These are phyloP conservation scores for Beauveria scarabaeidicola DNA, from an alignment of 2,329 filamentous ascomycete species.

Conservation along the genomic window DNA sequence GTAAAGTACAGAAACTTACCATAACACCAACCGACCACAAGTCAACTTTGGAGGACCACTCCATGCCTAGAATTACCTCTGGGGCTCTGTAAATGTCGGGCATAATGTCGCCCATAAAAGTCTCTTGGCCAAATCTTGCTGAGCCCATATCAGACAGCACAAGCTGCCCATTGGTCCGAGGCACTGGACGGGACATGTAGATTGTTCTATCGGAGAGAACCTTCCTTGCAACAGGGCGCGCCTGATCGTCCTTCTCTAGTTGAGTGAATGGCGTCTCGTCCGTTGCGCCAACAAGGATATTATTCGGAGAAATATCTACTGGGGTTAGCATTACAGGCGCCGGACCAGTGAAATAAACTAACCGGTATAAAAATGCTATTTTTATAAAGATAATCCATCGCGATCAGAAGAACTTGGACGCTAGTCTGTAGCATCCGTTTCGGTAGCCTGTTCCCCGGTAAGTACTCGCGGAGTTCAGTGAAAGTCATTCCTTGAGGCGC, in stretches of 20 bases:
- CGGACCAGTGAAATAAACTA: not conserved
- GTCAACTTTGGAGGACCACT: slow-evolving; percentile 6
- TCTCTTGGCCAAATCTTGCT: not conserved
- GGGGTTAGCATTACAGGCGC: not conserved
- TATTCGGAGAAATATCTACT: not conserved
- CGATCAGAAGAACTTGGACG: not conserved
- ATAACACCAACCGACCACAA: slow-evolving; percentile 8
- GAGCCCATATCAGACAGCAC: not conserved
- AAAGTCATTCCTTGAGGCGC: not conserved
- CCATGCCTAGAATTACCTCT: not conserved
- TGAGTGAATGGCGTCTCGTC: not conserved
- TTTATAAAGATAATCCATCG: not conserved
- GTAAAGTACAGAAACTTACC: not conserved
- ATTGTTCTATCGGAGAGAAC: not conserved
- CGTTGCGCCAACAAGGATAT: not conserved
- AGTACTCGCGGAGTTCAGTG: not conserved
- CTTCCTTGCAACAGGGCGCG: not conserved
- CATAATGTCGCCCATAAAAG: not conserved
- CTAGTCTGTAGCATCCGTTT: not conserved
- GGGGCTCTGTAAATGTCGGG: not conserved
- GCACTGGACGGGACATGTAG: not conserved
- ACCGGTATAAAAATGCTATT: not conserved
- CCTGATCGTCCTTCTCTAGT: not conserved
- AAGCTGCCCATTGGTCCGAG: not conserved
- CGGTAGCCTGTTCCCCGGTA: not conserved